These are phyloP conservation scores for Tetrahymena elliotti DNA, from an alignment of 73 alveolate genomes.

Conservation along the genomic window DNA sequence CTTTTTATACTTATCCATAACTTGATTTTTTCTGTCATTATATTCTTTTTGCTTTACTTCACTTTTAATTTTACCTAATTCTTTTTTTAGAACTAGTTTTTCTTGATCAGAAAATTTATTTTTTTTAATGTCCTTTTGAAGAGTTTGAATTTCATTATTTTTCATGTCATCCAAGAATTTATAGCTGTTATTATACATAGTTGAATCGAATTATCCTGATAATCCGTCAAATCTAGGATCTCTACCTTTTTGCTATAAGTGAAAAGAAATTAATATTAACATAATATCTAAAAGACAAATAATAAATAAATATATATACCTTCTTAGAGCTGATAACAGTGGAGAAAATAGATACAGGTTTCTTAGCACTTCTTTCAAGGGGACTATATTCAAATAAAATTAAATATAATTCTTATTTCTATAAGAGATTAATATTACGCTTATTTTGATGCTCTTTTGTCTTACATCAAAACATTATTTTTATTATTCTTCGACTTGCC, in stretches of 20 bases:
- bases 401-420: too few relatives aligned
- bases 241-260: background rate
- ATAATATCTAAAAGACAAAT: background rate
- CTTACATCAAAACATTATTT: background rate
- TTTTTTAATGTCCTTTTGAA: background rate
- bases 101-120: background rate
- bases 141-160: background rate
- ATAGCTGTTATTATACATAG: background rate
- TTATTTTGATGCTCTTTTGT: background rate
- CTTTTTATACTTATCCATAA: background rate
- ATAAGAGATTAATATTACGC: background rate
- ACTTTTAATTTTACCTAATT: background rate
- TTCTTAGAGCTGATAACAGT: slow-evolving; percentile 1
- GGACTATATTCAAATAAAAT: background rate
- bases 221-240: background rate
- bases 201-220: background rate
- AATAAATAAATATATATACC: background rate
- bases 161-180: background rate
- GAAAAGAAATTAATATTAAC: background rate
- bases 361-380: background rate
- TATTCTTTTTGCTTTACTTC: background rate
- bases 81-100: background rate
- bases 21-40: background rate
- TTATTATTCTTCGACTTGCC: background rate
- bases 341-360: background rate